These are phyloP conservation scores for Candida dajiaensis DNA, from an alignment of 805 yeast species.

Conservation along the genomic window DNA sequence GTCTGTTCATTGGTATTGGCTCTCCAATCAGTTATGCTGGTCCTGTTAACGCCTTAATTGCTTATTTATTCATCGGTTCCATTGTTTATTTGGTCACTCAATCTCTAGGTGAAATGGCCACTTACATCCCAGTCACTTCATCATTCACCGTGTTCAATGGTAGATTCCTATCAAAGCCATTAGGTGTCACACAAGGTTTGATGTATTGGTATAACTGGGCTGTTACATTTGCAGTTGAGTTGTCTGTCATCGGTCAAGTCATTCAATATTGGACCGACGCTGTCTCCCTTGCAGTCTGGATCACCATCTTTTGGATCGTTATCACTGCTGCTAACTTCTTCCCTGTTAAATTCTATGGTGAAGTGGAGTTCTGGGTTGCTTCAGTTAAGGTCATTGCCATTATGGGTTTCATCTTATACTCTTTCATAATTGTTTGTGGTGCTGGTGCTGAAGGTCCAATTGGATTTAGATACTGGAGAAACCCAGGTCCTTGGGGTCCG, in stretches of 20 bases:
- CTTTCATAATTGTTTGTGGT: slow-evolving; percentile 69
- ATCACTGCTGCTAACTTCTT: slow-evolving; percentile 50
- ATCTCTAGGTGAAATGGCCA: slow-evolving; percentile 77
- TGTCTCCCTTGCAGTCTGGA: slow-evolving; percentile 72
- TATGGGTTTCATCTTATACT: slow-evolving; percentile 61
- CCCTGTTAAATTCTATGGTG: slow-evolving; percentile 70
- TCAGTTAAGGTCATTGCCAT: slow-evolving; percentile 62
- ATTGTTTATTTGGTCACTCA: slow-evolving; percentile 63
- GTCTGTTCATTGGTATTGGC: slow-evolving; percentile 62
- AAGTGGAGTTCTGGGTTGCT: slow-evolving; percentile 71
- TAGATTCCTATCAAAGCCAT: slow-evolving; percentile 58
- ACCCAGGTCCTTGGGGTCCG: slow-evolving; percentile 73
- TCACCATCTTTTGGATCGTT: slow-evolving; percentile 57
- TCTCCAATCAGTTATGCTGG: slow-evolving; percentile 53
- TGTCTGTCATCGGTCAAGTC: slow-evolving; percentile 67
- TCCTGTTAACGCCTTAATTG: slow-evolving; percentile 61
- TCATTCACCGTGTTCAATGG: slow-evolving; percentile 67
- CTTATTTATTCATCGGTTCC: slow-evolving; percentile 62
- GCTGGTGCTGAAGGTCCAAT: slow-evolving; percentile 64
- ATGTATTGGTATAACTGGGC: slow-evolving; percentile 78
- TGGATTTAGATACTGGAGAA: slow-evolving; percentile 77
- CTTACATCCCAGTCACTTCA: slow-evolving; percentile 61
- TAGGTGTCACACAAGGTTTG: slow-evolving; percentile 71
- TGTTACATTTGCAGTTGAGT: slow-evolving; percentile 68
- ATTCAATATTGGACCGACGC: slow-evolving; percentile 58